A percentile compares a stretch with the other conserved stretches of the same genome.
Evolutionary conservation across 176 grass and related monocot species (phyloP).

Genomic region (Triticum turgidum): DNA sequence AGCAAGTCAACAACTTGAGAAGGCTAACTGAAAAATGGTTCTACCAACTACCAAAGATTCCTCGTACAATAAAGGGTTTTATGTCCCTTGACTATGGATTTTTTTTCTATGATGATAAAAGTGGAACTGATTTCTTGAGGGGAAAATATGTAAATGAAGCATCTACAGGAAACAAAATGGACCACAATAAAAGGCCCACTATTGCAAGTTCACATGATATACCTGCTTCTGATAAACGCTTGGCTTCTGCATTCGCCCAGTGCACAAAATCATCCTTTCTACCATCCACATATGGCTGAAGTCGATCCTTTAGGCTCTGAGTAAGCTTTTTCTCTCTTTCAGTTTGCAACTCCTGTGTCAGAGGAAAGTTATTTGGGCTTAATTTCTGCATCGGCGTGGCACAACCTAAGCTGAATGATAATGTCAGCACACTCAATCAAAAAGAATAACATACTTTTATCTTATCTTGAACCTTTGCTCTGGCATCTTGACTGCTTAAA

Average conservation of each 20-base stretch:
- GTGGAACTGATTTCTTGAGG: not conserved
- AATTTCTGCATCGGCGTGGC: not conserved
- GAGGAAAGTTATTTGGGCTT: constrained; percentile 21
- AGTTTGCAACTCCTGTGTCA: constrained; percentile 74
- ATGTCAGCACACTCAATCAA: not conserved
- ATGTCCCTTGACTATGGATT: not conserved
- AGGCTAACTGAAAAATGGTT: constrained; percentile 2
- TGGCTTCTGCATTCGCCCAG: constrained; percentile 77
- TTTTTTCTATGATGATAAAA: not conserved
- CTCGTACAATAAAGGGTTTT: not conserved
- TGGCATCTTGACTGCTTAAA: constrained; percentile 55
- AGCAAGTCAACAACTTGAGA: constrained; percentile 24
- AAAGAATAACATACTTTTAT: constrained; percentile 59
- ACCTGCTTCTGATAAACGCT: constrained; percentile 83
- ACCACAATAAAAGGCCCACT: not conserved
- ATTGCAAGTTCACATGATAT: constrained; percentile 15
- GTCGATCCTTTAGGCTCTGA: constrained; percentile 76
- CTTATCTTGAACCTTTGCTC: constrained; percentile 78
- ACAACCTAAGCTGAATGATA: constrained; percentile 5
- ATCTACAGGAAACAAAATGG: constrained; percentile 12
- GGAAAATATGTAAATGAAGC: constrained; percentile 7
- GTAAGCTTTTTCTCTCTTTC: constrained; percentile 78
- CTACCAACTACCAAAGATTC: not conserved
- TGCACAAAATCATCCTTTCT: constrained; percentile 72
- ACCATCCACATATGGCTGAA: constrained; percentile 76